Conservation (phyloP, 2,329 filamentous ascomycete genomes). For the Monosporascus sp. region DNA sequence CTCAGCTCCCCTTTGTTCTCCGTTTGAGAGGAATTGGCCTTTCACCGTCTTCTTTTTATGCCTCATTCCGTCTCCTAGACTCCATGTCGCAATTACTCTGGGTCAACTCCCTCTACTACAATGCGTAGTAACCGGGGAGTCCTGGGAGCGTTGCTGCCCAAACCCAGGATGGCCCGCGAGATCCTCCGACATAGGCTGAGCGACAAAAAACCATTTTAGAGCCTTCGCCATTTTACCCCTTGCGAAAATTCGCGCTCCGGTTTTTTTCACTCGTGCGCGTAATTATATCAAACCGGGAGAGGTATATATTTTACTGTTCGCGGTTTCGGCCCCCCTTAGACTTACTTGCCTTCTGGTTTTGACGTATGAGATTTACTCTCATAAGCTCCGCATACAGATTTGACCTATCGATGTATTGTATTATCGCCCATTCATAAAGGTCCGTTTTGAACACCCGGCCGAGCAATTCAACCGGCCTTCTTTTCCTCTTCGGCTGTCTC, state of each 20-base stretch:
- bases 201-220: constrained; percentile 18
- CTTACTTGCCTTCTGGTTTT: background rate
- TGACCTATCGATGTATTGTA: constrained; percentile 7
- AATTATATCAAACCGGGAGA: background rate
- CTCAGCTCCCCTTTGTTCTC: constrained; percentile 11
- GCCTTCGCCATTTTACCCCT: constrained; percentile 15
- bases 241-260: background rate
- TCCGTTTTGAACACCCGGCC: constrained; percentile 18
- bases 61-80: constrained; percentile 20
- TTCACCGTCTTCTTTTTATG: constrained; percentile 10
- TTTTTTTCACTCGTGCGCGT: background rate
- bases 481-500: constrained; percentile 10
- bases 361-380: background rate
- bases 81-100: constrained; percentile 23
- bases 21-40: background rate
- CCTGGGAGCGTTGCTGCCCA: constrained; percentile 38
- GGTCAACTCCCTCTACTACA: constrained; percentile 18
- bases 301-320: constrained; percentile 15
- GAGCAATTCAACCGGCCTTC: constrained; percentile 16
- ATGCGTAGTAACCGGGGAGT: constrained; percentile 25
- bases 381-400: constrained; percentile 1
- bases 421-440: constrained; percentile 11
- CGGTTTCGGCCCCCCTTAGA: background rate
- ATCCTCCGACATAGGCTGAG: constrained; percentile 31
- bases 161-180: constrained; percentile 29